Evolutionary conservation across 2,329 filamentous ascomycete species (phyloP), one percentile per base, ranked within the genome.

Genomic region (Talaromyces verruculosus): DNA sequence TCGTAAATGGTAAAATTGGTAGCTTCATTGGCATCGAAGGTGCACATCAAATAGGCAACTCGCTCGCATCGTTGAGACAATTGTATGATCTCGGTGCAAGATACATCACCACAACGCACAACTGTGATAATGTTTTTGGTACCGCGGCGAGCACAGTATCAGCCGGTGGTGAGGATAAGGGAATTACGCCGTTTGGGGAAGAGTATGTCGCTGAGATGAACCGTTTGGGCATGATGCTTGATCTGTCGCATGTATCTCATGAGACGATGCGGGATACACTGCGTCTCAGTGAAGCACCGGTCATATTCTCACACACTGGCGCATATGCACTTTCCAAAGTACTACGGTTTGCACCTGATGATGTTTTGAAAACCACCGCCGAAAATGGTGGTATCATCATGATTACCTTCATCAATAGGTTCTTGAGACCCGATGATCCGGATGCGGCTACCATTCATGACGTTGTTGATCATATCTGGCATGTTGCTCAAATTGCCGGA

Each of bases 361-460:
- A 70, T 30, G 67, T 71, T 6, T 63, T 74, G 19, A 39, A 65
- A 11, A 49, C 65, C 7, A 47, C 74, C 17, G 67, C 68, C 17
- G 30, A 59, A 15, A 71, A 71, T 45, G 66, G 67, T 2, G 71
- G 72, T n/a, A 45, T 74, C 5, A 60, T 75, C 55, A 72, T 72
- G 72, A 65, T 71, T 19, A 68, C 60, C 8, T 74, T 75, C 39
- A 62, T 67, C 22, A 64, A 62, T 37, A 55, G 51, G 15, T 71
- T 72, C 47, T 65, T 72, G 8, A 67, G 67, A 35, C 65, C 67
- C 5, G 67, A 65, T 22, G 45, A 67, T 17, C 65, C 71, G 2
- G 68, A 71, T 37, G 70, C 73, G 47, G 74, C 73, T 17, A 77
- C 73, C 0, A 72, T 77, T 39, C 71, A 78, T 28, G 67, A 68